Evolutionary conservation across 2,329 filamentous ascomycete species (phyloP).

Genomic region (Decorospora gaudefroyi): DNA sequence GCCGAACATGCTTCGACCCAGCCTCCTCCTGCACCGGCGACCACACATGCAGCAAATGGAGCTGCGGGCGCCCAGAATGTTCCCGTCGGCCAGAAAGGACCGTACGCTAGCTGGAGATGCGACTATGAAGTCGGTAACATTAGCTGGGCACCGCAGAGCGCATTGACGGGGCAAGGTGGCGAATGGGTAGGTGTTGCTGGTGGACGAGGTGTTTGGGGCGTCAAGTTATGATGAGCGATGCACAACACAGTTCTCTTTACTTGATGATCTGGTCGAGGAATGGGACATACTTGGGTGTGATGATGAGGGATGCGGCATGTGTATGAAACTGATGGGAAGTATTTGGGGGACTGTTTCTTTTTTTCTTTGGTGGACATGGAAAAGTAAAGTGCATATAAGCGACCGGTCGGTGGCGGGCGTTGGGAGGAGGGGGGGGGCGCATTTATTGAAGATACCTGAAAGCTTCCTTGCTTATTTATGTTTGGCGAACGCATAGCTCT

Average conservation of each 20-base stretch:
- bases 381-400: too few relatives aligned
- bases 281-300: not conserved
- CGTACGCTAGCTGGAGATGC: constrained; percentile 79
- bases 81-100: constrained; percentile 63
- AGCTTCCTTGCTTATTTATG: too few relatives aligned
- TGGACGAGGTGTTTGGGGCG: constrained; percentile 80
- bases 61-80: constrained; percentile 32
- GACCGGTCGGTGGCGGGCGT: not conserved
- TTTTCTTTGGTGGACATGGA: too few relatives aligned
- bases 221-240: constrained; percentile 54
- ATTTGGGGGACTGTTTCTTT: not conserved
- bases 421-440: not conserved
- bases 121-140: constrained; percentile 87
- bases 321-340: not conserved
- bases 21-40: constrained; percentile 30
- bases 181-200: constrained; percentile 86
- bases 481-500: too few relatives aligned
- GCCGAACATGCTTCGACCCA: constrained; percentile 44
- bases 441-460: constrained; percentile 3
- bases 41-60: constrained; percentile 35
- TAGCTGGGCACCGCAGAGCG: constrained; percentile 77
- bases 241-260: not conserved
- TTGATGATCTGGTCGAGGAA: too few relatives aligned
- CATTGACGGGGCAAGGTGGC: constrained; percentile 68
- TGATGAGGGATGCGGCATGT: not conserved